Base-by-base conservation (phyloP, 306 rosid genomes). In the Trifolium subterraneum region DNA sequence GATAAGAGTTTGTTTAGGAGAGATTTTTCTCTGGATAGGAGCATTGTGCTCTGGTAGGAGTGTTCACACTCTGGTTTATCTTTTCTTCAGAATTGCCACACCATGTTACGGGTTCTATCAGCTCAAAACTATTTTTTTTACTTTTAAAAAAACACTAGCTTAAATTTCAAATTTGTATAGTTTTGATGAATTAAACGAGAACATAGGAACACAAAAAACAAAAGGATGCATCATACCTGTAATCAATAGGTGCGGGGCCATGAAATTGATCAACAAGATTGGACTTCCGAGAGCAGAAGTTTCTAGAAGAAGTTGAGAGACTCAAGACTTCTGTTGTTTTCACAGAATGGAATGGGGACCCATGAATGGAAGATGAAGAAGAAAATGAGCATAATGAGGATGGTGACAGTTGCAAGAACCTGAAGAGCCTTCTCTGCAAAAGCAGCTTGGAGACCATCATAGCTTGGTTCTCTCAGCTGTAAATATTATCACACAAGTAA, bases 191-290 rank as follows among this genome's bases (percentile, higher is more conserved):
- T 50, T 47, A 70, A 80, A 73, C 0, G 42, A 68, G 65, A 70
- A 70, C 55, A 54, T 2, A 68, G 10, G 22, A 68, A 55, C n/a
- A 0, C 7, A 48, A 55, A 44, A 16, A 29, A 20, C 23, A 19
- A 44, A 52, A 73, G 65, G 42, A 38, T 45, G 68, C 0, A 8
- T 18, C 54, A 52, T 72, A 94, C 99, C 87, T 12, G 70, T 94
- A 94, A 88, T 94, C 92, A 11, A 90, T 84, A 59, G 95, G 33
- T 52, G 88, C 35, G 22, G 99, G 99, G 54, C 64, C 93, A 72
- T 82, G 81, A 80, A 82, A 64, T 68, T 80, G 80, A 19, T 71
- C 85, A 10, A 66, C 79, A 74, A 84, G 79, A 74, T 79, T 73
- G 52, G 83, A 35, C 64, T 76, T 81, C 19, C 54, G 87, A 61